Conservation (phyloP, 352 stramenopile species). For the Pythium insidiosum region DNA sequence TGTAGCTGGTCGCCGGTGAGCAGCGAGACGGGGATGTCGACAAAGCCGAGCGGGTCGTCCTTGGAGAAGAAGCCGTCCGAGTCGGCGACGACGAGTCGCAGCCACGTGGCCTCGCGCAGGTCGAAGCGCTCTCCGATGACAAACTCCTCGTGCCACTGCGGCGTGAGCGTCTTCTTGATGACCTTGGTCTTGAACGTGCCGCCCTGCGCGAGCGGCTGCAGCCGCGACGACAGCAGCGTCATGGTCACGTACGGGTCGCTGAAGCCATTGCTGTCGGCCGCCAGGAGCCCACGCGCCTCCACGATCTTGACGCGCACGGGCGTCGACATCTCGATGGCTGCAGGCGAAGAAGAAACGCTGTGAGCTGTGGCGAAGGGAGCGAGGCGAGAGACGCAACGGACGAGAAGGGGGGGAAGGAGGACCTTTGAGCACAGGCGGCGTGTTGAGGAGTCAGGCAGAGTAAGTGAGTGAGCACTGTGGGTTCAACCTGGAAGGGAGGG, state of each 20-base stretch:
- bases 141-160: constrained; percentile 54
- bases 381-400: no score
- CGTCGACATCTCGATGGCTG: no score
- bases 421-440: no score
- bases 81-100: constrained; percentile 46
- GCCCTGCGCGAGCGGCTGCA: constrained; percentile 23
- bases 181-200: constrained; percentile 60
- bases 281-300: constrained; percentile 54
- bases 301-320: constrained; percentile 38
- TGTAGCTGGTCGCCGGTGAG: constrained; percentile 25
- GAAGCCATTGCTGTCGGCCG: constrained; percentile 53
- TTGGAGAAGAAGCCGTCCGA: constrained; percentile 50
- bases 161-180: constrained; percentile 56
- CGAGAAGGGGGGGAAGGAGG: no score
- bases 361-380: no score
- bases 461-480: no score
- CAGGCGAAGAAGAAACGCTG: no score
- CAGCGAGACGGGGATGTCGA: constrained; percentile 58
- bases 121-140: constrained; percentile 57
- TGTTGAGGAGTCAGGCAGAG: no score
- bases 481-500: no score
- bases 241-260: constrained; percentile 69
- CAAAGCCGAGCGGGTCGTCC: constrained; percentile 57
- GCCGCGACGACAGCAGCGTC: constrained; percentile 62
- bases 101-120: constrained; percentile 49